phyloP scores from a whole-genome alignment of 306 rosid genomes.

The Lupinus albus region DNA sequence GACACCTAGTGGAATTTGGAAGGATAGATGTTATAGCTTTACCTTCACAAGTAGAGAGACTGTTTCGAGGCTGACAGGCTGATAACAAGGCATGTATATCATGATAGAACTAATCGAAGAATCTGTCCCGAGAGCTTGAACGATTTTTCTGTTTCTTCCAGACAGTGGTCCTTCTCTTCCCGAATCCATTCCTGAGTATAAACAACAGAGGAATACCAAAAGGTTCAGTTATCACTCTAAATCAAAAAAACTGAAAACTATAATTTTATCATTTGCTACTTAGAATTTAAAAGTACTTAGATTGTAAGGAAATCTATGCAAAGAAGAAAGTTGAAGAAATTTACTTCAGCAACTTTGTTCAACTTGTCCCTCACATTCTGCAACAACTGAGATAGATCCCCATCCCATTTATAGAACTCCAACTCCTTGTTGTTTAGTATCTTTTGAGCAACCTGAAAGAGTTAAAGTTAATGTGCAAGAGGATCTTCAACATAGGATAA shows the following conservation, averaged over 20 bases:
- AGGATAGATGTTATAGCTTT: too few species aligned
- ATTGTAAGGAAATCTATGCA: neutral
- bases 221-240: constrained; percentile 1
- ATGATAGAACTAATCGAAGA: constrained; percentile 82
- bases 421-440: constrained; percentile 69
- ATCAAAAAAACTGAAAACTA: constrained; percentile 18
- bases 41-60: too few species aligned
- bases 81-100: constrained; percentile 27
- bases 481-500: neutral
- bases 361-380: constrained; percentile 90
- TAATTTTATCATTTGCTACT: neutral
- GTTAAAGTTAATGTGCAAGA: neutral
- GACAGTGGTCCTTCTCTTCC: constrained; percentile 92
- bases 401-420: constrained; percentile 96
- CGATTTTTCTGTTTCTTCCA: constrained; percentile 95
- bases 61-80: too few species aligned
- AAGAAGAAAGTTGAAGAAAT: constrained; percentile 21
- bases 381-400: constrained; percentile 75
- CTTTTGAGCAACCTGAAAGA: constrained; percentile 66
- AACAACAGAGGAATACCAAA: constrained; percentile 1
- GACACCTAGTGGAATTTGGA: too few species aligned
- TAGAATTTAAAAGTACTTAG: neutral
- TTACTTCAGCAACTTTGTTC: constrained; percentile 87
- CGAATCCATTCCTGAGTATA: constrained; percentile 78
- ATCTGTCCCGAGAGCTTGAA: constrained; percentile 89